These are phyloP conservation scores for Mucor plumbeus DNA, from an alignment of 371 early-diverging fungal species.

Conservation along the genomic window DNA sequence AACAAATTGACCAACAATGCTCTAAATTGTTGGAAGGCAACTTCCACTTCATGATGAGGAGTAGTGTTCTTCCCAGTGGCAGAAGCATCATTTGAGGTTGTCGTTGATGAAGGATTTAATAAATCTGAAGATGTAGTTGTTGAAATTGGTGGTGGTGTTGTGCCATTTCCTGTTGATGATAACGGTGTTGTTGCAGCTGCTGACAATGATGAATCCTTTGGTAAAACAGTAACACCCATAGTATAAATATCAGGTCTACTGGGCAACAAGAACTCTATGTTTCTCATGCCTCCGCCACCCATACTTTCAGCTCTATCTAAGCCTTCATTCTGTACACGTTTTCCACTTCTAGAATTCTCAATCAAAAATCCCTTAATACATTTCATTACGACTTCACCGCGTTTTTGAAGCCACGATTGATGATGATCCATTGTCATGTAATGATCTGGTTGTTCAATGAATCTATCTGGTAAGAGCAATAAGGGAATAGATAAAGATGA, in stretches of 20 bases:
- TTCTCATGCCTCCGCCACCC: conserved; percentile 43
- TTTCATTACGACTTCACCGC: conserved; percentile 67
- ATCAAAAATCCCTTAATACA: conserved; percentile 67
- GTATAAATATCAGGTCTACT: conserved; percentile 31
- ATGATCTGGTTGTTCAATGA: conserved; percentile 45
- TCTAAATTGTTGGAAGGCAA: conserved; percentile 50
- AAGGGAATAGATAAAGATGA: conserved; percentile 70
- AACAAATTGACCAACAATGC: conserved; percentile 41
- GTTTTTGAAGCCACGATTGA: conserved; percentile 45
- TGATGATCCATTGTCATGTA: conserved; percentile 20
- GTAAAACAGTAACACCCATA: background rate
- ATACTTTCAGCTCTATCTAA: conserved; percentile 41
- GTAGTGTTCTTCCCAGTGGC: background rate
- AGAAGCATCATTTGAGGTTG: background rate
- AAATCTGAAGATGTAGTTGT: background rate
- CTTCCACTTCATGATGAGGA: conserved; percentile 36
- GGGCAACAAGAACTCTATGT: conserved; percentile 53
- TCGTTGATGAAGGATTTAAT: background rate
- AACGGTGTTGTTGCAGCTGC: background rate
- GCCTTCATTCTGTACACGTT: conserved; percentile 39
- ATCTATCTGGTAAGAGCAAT: conserved; percentile 65
- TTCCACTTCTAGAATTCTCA: conserved; percentile 56
- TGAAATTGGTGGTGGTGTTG: background rate
- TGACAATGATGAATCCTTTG: background rate
- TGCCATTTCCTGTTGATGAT: background rate